Evolutionary conservation across 1,284 basidiomycete genomes (phyloP), one percentile per base, ranked within the genome.

Genomic region (Taiwanofungus camphoratus): DNA sequence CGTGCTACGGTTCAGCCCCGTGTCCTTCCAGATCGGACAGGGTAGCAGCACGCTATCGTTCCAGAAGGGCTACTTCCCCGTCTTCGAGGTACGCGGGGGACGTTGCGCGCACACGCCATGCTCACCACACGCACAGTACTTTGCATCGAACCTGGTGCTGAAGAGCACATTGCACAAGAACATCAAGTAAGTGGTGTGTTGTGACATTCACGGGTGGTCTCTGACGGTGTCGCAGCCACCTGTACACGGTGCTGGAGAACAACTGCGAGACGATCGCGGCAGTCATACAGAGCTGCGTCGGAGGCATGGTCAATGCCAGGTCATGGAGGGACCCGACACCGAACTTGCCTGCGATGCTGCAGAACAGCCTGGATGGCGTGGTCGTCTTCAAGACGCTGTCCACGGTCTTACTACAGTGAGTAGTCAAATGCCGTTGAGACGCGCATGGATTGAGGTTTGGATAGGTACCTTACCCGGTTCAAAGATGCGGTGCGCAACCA

Each of bases 381-480:
- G 24, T 45, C 9, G 39, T 36, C 5, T n/a, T n/a, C n/a, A n/a
- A n/a, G n/a, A 23, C 34, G 18, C 33, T 45, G 7, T 19, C 24
- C 19, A 45, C 31, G 15, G 32, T 45, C 11, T 27, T 45, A 4
- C 36, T 45, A 24, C 32, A 45, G 43, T 45, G 16, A 15, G 43
- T 36, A 16, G n/a, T n/a, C 15, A n/a, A 29, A 37, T 30, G 19
- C 36, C 37, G 19, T 51, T 33, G 27, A 23, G 31, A 19, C 20
- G 3, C 2, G 11, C 1, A 18, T 9, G 15, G 11, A 12, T 16
- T 33, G 31, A 9, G 7, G 16, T 33, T 22, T 19, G 5, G 21
- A 7, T n/a, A 85, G 82, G 50, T 79, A 71, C 41, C 54, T 83
- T 15, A 69, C 70, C 0, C 76, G 79, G 1, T 83, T 81, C 64